These are phyloP conservation scores for Euryodendron excelsum DNA, from an alignment of 148 eudicot genomes.

Conservation along the genomic window DNA sequence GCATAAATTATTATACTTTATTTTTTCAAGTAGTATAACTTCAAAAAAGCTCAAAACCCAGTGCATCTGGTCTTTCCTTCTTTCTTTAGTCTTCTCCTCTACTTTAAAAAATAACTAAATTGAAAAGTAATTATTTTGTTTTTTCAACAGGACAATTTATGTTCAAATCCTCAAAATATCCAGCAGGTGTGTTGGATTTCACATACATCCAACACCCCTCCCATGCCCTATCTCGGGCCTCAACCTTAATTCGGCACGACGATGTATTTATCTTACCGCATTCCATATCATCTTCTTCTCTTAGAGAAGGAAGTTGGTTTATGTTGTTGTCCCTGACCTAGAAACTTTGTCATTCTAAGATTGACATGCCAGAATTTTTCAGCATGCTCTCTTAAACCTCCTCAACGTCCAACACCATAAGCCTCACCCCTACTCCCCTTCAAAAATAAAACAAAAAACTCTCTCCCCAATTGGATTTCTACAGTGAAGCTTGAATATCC, in stretches of 20 bases:
- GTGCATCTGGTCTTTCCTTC: not conserved
- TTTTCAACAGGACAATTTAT: not conserved
- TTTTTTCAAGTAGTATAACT: not conserved
- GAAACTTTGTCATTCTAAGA: not conserved
- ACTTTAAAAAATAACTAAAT: not conserved
- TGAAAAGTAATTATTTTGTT: not conserved
- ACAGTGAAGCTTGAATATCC: not conserved
- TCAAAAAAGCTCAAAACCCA: not conserved
- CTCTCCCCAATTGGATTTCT: not conserved
- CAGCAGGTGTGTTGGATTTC: not conserved
- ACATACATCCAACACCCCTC: not conserved
- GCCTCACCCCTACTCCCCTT: not conserved
- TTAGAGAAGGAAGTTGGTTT: not conserved
- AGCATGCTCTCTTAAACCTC: not conserved
- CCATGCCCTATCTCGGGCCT: not conserved
- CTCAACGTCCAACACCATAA: not conserved
- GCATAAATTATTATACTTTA: not conserved
- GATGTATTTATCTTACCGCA: not conserved
- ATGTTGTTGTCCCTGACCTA: not conserved
- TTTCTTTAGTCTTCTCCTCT: not conserved
- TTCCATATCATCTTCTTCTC: not conserved
- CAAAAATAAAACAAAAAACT: not conserved
- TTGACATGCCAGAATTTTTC: not conserved
- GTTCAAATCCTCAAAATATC: not conserved
- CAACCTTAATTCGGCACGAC: not conserved